These are phyloP conservation scores for Ilex paraguariensis DNA, from an alignment of 305 asterid genomes.

Conservation along the genomic window DNA sequence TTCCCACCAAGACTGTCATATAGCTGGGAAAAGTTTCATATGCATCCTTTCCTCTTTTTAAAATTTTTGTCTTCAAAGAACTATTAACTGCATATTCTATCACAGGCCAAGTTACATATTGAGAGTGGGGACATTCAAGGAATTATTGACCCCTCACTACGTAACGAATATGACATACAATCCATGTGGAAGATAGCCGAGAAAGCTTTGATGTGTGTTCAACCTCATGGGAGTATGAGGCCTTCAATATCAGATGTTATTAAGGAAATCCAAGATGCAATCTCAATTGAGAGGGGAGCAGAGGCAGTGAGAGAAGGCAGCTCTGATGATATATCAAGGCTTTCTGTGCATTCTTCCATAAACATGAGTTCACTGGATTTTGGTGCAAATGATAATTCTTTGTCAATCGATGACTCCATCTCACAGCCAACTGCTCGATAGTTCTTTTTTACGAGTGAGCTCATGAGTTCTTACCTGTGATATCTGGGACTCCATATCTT, in stretches of 20 bases:
- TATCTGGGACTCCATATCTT: too few relatives aligned
- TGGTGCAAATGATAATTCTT: slow-evolving; percentile 50
- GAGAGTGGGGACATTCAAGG: slow-evolving; percentile 96
- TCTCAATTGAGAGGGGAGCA: slow-evolving; percentile 63
- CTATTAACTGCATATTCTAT: background rate
- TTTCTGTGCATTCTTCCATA: slow-evolving; percentile 68
- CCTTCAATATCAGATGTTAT: slow-evolving; percentile 86
- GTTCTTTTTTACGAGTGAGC: slow-evolving; percentile 7
- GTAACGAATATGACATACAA: slow-evolving; percentile 63
- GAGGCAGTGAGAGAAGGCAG: slow-evolving; percentile 65
- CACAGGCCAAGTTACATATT: slow-evolving; percentile 82
- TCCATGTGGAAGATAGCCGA: slow-evolving; percentile 99
- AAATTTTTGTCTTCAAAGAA: too few relatives aligned
- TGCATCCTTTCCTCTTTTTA: too few relatives aligned
- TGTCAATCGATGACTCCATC: slow-evolving; percentile 75
- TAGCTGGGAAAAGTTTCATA: too few relatives aligned
- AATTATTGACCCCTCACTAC: slow-evolving; percentile 73
- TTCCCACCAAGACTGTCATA: too few relatives aligned
- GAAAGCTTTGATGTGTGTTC: slow-evolving; percentile 95
- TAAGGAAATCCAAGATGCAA: slow-evolving; percentile 90
- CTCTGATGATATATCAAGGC: slow-evolving; percentile 74
- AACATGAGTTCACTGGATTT: slow-evolving; percentile 61
- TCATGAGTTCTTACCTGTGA: too few relatives aligned
- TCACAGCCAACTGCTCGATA: slow-evolving; percentile 76
- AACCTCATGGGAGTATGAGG: slow-evolving; percentile 86